Conservation (phyloP, 768 basidiomycete species). For the Lactarius indigo region DNA sequence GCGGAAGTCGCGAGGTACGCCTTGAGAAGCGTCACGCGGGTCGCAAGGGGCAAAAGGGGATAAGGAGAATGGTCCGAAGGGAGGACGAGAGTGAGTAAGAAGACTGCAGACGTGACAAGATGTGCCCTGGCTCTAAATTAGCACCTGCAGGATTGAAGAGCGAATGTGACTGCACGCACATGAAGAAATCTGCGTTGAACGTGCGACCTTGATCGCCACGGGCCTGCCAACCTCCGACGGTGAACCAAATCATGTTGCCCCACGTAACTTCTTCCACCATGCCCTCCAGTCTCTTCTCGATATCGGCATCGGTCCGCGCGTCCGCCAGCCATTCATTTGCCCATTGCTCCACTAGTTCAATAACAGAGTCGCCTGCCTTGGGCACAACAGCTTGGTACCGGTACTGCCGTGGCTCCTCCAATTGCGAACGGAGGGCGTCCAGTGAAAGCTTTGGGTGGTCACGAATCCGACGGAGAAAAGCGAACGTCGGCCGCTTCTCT, state of each 20-base stretch:
- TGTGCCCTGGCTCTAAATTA: constrained; percentile 47
- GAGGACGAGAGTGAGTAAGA: constrained; percentile 52
- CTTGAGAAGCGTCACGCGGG: constrained; percentile 52
- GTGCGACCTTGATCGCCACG: constrained; percentile 26
- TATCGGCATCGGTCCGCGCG: constrained; percentile 18
- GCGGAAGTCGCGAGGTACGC: constrained; percentile 52
- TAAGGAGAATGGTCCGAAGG: constrained; percentile 24
- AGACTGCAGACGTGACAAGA: constrained; percentile 61
- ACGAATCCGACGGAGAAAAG: constrained; percentile 52
- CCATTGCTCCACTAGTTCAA: constrained; percentile 27
- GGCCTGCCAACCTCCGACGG: constrained; percentile 48
- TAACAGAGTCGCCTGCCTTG: constrained; percentile 21
- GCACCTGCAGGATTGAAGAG: constrained; percentile 6
- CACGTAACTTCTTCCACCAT: constrained; percentile 66
- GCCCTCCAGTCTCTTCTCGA: constrained; percentile 37
- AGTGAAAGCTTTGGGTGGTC: constrained; percentile 39
- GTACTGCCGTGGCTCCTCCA: constrained; percentile 7
- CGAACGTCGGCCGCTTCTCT: constrained; percentile 37
- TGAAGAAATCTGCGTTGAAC: constrained; percentile 58
- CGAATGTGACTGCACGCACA: constrained; percentile 39
- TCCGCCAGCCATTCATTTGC: constrained; percentile 18
- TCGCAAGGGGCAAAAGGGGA: constrained; percentile 34
- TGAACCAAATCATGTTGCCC: constrained; percentile 53
- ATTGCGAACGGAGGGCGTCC: constrained; percentile 10
- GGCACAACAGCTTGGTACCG: constrained; percentile 23